phyloP scores from a whole-genome alignment of 2,329 filamentous ascomycete genomes.

The Blastomyces parvus region DNA sequence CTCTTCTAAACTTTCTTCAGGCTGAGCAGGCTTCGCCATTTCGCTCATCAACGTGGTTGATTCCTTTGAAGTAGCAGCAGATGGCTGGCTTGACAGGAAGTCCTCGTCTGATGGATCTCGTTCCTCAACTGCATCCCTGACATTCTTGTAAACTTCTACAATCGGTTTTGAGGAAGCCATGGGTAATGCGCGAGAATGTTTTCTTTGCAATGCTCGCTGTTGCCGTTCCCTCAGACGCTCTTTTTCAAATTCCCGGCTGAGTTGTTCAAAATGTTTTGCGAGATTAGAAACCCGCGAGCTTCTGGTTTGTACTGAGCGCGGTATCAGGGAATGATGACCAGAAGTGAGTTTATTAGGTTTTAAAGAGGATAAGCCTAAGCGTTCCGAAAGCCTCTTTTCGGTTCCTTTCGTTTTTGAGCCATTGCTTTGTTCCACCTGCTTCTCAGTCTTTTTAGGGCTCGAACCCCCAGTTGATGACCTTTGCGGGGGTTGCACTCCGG shows the following conservation, averaged over 20 bases:
- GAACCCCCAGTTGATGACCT: conserved; percentile 17
- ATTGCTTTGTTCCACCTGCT: conserved; percentile 18
- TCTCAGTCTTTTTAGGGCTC: conserved; percentile 13
- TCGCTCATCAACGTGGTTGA: conserved; percentile 16
- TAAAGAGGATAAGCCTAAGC: conserved; percentile 55
- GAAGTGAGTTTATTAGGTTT: conserved; percentile 47
- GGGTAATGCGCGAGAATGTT: conserved; percentile 71
- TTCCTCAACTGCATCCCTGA: conserved; percentile 85
- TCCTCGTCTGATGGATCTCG: conserved; percentile 59
- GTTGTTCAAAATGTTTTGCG: conserved; percentile 89
- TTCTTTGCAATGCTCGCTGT: conserved; percentile 62
- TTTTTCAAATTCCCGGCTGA: conserved; percentile 93
- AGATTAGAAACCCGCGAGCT: conserved; percentile 79
- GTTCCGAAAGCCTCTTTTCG: conserved; percentile 71
- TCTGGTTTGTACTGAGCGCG: conserved; percentile 65
- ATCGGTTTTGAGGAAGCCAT: conserved; percentile 89
- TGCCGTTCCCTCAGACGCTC: conserved; percentile 81
- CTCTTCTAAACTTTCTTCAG: conserved; percentile 30
- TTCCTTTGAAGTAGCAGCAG: conserved; percentile 12
- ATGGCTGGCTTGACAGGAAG: conserved; percentile 9
- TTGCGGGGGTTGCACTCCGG: neutral
- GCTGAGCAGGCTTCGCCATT: conserved; percentile 24
- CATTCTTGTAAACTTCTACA: conserved; percentile 90
- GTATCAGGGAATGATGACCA: conserved; percentile 63
- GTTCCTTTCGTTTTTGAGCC: conserved; percentile 29